phyloP scores from a whole-genome alignment of 2,329 filamentous ascomycete species.

The Hypoxylon sp. region DNA sequence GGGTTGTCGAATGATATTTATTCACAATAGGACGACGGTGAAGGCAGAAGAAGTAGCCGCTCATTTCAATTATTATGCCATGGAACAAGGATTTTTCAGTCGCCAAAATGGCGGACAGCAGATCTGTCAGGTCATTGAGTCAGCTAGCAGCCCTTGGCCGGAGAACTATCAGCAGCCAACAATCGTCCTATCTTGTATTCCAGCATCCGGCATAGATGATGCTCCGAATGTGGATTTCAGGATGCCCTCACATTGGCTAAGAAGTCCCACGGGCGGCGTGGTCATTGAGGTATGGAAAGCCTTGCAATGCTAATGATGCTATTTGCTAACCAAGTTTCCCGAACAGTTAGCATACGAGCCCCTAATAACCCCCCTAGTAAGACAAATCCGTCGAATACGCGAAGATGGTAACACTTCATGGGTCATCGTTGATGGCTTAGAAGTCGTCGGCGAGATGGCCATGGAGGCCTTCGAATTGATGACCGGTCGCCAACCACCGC shows the following conservation, averaged over 20 bases:
- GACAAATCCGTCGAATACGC: slow-evolving; percentile 65
- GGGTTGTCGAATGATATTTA: slow-evolving; percentile 76
- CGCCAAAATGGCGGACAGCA: slow-evolving; percentile 49
- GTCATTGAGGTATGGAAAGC: slow-evolving; percentile 64
- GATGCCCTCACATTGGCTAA: slow-evolving; percentile 73
- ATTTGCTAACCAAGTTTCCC: slow-evolving; percentile 10
- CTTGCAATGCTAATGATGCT: not conserved
- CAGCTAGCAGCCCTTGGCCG: slow-evolving; percentile 70
- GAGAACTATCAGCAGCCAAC: slow-evolving; percentile 68
- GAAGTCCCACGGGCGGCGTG: slow-evolving; percentile 75
- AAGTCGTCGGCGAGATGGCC: slow-evolving; percentile 77
- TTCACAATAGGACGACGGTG: slow-evolving; percentile 71
- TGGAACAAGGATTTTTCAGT: slow-evolving; percentile 44
- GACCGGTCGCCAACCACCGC: slow-evolving; percentile 75
- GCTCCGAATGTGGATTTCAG: slow-evolving; percentile 72
- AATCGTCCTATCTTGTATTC: slow-evolving; percentile 76
- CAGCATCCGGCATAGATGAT: slow-evolving; percentile 68
- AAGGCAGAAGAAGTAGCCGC: slow-evolving; percentile 69
- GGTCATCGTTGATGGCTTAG: slow-evolving; percentile 76
- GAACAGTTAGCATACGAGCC: slow-evolving; percentile 72
- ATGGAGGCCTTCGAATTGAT: slow-evolving; percentile 81
- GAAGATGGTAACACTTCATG: slow-evolving; percentile 66
- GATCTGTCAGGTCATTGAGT: slow-evolving; percentile 64
- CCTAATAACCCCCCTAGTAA: slow-evolving; percentile 72
- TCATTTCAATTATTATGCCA: slow-evolving; percentile 69